These are phyloP conservation scores for Lasiosphaeria miniovina DNA, from an alignment of 495 filamentous ascomycete species.

Conservation along the genomic window DNA sequence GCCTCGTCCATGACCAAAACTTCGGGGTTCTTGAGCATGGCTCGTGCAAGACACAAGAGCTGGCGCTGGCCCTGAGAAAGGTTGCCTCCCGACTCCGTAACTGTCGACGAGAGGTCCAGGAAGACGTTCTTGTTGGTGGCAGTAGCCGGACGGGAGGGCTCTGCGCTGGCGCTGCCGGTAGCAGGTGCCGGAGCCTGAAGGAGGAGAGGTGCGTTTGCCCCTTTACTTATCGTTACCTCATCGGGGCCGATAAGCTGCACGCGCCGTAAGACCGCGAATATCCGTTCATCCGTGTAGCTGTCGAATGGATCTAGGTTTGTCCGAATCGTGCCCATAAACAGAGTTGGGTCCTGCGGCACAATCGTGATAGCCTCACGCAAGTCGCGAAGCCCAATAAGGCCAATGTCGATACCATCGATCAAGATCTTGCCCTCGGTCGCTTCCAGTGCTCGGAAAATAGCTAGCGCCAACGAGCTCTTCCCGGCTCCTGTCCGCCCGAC, in stretches of 20 bases:
- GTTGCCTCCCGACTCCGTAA: slow-evolving; percentile 91
- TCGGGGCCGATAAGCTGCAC: slow-evolving; percentile 80
- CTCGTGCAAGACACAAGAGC: slow-evolving; percentile 90
- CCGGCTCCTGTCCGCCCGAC: slow-evolving; percentile 96
- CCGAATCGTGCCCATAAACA: slow-evolving; percentile 94
- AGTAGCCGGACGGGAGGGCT: slow-evolving; percentile 33
- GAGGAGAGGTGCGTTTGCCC: slow-evolving; percentile 11
- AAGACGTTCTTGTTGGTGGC: slow-evolving; percentile 90
- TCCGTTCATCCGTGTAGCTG: slow-evolving; percentile 85
- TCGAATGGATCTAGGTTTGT: slow-evolving; percentile 94
- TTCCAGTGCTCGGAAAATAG: slow-evolving; percentile 95
- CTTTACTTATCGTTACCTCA: slow-evolving; percentile 21
- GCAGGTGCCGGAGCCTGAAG: slow-evolving; percentile 17
- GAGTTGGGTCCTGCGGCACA: slow-evolving; percentile 95
- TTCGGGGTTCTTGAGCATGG: slow-evolving; percentile 84
- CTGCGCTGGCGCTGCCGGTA: slow-evolving; percentile 13
- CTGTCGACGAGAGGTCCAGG: slow-evolving; percentile 75
- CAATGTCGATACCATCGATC: slow-evolving; percentile 87
- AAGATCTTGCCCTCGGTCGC: slow-evolving; percentile 86
- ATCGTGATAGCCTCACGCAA: slow-evolving; percentile 93
- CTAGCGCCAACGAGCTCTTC: slow-evolving; percentile 92
- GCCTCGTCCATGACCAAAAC: slow-evolving; percentile 99
- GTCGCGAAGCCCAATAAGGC: slow-evolving; percentile 83
- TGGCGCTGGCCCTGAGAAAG: slow-evolving; percentile 96
- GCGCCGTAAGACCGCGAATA: slow-evolving; percentile 82